phyloP scores from a whole-genome alignment of 345 rosid genomes.

The Pelargonium nanum region DNA sequence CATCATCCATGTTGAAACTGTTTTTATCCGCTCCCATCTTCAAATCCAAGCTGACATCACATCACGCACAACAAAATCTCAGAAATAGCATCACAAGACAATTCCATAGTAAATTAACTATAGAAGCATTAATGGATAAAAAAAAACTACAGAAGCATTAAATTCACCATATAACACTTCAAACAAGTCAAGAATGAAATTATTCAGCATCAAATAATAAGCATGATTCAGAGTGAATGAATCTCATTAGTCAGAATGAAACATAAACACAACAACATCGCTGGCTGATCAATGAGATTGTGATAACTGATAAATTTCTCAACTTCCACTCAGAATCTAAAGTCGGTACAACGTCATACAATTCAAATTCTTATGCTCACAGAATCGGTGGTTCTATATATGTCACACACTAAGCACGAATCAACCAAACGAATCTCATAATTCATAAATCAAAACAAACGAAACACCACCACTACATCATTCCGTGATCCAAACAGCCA shows the following conservation, averaged over 20 bases:
- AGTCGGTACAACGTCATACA: too few relatives aligned
- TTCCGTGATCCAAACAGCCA: background rate
- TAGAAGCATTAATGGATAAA: too few relatives aligned
- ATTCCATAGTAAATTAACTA: too few relatives aligned
- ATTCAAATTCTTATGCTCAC: background rate
- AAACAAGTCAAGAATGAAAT: background rate
- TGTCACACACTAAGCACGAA: background rate
- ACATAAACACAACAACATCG: background rate
- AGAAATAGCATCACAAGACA: too few relatives aligned
- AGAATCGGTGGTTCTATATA: background rate
- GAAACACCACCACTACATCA: background rate
- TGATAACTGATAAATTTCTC: background rate
- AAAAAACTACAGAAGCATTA: too few relatives aligned
- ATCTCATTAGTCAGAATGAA: background rate
- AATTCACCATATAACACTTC: background rate
- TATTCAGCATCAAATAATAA: too few relatives aligned
- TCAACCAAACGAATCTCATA: background rate
- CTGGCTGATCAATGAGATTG: too few relatives aligned
- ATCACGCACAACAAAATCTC: background rate
- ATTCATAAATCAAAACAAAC: background rate
- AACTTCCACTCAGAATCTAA: too few relatives aligned
- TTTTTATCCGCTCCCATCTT: constrained; percentile 38
- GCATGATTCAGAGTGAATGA: background rate
- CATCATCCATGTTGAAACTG: constrained; percentile 48
- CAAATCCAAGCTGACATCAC: constrained; percentile 1